Conservation (phyloP, 106 monocot species). For the Allium fistulosum region DNA sequence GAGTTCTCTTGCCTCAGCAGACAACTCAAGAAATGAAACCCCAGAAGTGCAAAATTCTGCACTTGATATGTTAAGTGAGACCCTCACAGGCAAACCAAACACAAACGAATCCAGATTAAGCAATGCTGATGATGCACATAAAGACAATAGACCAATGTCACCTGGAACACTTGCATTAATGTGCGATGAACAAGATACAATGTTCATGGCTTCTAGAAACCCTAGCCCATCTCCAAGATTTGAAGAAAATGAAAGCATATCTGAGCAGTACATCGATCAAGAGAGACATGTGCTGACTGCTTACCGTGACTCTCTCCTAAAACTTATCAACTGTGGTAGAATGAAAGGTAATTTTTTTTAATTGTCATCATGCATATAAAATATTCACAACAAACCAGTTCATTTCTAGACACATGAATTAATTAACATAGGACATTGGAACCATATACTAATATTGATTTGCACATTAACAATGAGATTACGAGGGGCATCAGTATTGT, state of each 20-base stretch:
- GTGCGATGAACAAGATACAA: slow-evolving; percentile 88
- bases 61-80: slow-evolving; percentile 19
- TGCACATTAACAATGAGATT: neutral
- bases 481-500: neutral
- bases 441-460: neutral
- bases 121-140: slow-evolving; percentile 23
- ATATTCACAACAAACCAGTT: neutral
- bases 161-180: slow-evolving; percentile 86
- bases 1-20: slow-evolving; percentile 20
- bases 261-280: slow-evolving; percentile 77
- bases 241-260: slow-evolving; percentile 22
- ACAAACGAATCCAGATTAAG: slow-evolving; percentile 15
- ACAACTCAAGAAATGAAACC: slow-evolving; percentile 10
- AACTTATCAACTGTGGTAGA: slow-evolving; percentile 61
- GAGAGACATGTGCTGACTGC: slow-evolving; percentile 72
- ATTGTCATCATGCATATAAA: neutral
- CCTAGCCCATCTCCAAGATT: slow-evolving; percentile 14
- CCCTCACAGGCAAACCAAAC: slow-evolving; percentile 15
- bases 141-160: slow-evolving; percentile 70
- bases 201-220: slow-evolving; percentile 50
- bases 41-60: slow-evolving; percentile 17
- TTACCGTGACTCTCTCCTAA: slow-evolving; percentile 71
- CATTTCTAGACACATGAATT: neutral
- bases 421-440: neutral
- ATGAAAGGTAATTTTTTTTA: slow-evolving; percentile 61